Evolutionary conservation across 306 rosid genomes (phyloP).

Genomic region (Gastrolobium villosum): DNA sequence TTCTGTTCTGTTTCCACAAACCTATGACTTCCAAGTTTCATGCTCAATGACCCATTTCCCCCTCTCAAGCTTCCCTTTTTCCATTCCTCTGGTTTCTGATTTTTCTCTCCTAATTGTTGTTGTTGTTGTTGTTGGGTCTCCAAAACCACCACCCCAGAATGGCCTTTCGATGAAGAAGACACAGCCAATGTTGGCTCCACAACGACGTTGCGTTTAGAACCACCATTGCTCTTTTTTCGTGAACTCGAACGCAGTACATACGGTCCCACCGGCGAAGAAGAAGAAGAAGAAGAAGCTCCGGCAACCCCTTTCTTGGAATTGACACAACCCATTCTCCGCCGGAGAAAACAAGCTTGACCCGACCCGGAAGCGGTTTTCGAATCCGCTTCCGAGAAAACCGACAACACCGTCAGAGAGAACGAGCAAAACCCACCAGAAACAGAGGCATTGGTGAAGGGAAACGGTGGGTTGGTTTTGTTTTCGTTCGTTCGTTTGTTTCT

Average conservation of each 20-base stretch:
- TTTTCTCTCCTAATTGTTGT: conserved; percentile 21
- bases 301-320: conserved; percentile 68
- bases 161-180: conserved; percentile 38
- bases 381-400: conserved; percentile 37
- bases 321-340: conserved; percentile 84
- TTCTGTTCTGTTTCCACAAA: conserved; percentile 75
- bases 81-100: conserved; percentile 50
- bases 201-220: conserved; percentile 27
- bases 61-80: conserved; percentile 48
- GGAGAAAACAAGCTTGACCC: not conserved
- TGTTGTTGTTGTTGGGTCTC: conserved; percentile 2
- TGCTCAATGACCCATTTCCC: conserved; percentile 55
- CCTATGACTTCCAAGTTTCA: conserved; percentile 59
- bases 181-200: conserved; percentile 2
- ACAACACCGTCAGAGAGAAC: conserved; percentile 19
- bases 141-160: conserved; percentile 35
- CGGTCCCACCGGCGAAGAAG: conserved; percentile 13
- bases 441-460: conserved; percentile 36
- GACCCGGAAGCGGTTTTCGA: conserved; percentile 27
- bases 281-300: not conserved
- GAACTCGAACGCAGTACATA: not conserved
- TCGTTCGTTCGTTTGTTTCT: not conserved
- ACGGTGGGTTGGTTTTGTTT: conserved; percentile 3
- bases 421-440: conserved; percentile 40
- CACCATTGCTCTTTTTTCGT: conserved; percentile 50